Base-by-base conservation (phyloP, 2,329 filamentous ascomycete species). In the Talaromyces piceae region DNA sequence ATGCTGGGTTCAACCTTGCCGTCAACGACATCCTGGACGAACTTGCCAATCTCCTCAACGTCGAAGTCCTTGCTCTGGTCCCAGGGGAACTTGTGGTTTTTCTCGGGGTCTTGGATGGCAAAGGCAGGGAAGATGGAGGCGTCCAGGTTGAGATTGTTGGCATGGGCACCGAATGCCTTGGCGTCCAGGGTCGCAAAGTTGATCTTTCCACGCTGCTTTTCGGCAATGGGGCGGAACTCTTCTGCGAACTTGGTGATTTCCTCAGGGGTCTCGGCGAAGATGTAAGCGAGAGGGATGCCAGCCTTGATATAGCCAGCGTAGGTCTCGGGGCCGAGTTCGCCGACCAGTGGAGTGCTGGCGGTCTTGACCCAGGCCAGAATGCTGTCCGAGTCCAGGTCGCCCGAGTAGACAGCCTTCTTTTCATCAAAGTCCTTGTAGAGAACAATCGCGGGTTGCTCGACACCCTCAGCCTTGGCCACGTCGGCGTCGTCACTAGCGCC, bases 181-280 rank as follows among this genome's bases (percentile, higher is more conserved):
- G 93, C 91, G 67, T 98, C 93, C 64, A 98, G 97, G 66, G 90
- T 96, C 59, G 91, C 93, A 70, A 98, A 94, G 86, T 95, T 97
- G 78, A 98, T 82, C 71, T 83, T 84, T 73, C 93, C 91, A 76
- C 91, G 91, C 80, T 90, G 83, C 77, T 91, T 87, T 77, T 94
- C 81, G 55, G 93, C 93, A 59, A 98, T 73, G 59, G 88, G 79
- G 80, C 90, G 95, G 65, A 98, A 79, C 57, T 82, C 77, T 58
- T 86, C 81, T 61, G 85, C 77, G 60, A 95, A 83, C 65, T 83
- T 76, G 66, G 86, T 81, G 63, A 93, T 91, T 81, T 95, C 90
- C 76, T 97, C 91, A 25, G 81, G 69, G 43, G 87, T 91, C 77
- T 96, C 91, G 58, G 91, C 85, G 74, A 98, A 97, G 75, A 98